Conservation (phyloP, 148 eudicot genomes). For the Nepenthes mirabilis region DNA sequence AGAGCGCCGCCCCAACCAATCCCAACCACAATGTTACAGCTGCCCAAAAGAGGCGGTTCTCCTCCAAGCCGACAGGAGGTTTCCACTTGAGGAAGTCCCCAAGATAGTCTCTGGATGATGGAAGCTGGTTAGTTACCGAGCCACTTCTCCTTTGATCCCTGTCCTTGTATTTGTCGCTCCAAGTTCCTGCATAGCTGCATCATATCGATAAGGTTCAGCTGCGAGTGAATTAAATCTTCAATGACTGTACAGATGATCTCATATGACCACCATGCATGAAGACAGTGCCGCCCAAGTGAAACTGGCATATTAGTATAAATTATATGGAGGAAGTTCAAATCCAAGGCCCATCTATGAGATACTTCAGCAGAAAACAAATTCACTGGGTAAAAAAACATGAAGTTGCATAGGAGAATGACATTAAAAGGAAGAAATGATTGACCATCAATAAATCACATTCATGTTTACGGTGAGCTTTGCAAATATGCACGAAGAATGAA, state of each 20-base stretch:
- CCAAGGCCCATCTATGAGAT: no score
- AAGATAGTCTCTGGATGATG: slow-evolving; percentile 49
- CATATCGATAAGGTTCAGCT: background rate
- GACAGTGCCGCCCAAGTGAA: no score
- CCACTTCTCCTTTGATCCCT: slow-evolving; percentile 28
- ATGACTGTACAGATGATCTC: background rate
- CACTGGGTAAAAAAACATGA: no score
- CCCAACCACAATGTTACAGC: slow-evolving; percentile 64
- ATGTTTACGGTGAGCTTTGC: no score
- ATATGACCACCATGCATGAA: background rate
- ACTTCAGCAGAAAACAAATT: no score
- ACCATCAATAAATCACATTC: no score
- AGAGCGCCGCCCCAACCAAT: slow-evolving; percentile 68
- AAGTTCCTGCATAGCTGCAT: slow-evolving; percentile 72
- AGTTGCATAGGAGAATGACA: no score
- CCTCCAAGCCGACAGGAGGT: slow-evolving; percentile 56
- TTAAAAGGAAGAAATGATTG: no score
- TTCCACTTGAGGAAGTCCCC: slow-evolving; percentile 80
- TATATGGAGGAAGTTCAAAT: no score
- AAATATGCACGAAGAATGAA: no score
- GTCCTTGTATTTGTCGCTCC: slow-evolving; percentile 87
- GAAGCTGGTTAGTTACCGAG: slow-evolving; percentile 48
- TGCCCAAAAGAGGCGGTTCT: slow-evolving; percentile 71
- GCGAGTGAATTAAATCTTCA: background rate
- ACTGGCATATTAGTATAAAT: no score